These are phyloP conservation scores for Epithele typhae DNA, from an alignment of 768 basidiomycete species.

Conservation along the genomic window DNA sequence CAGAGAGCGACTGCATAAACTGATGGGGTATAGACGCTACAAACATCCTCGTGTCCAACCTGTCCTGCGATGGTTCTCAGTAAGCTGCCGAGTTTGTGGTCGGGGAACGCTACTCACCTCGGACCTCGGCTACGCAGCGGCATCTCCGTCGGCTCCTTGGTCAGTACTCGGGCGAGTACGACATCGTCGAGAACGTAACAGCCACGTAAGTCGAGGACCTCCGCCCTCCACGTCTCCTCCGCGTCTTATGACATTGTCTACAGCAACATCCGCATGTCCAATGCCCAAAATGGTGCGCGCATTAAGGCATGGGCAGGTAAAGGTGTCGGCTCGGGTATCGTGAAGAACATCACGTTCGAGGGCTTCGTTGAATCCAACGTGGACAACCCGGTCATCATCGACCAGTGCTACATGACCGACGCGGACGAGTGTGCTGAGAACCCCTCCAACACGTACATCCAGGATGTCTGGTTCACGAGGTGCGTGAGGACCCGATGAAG, in stretches of 20 bases:
- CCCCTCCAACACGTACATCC: conserved; percentile 51
- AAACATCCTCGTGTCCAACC: conserved; percentile 50
- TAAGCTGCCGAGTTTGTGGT: conserved; percentile 24
- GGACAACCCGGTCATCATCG: conserved; percentile 57
- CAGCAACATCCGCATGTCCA: conserved; percentile 55
- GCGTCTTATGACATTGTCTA: background rate
- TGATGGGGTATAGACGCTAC: conserved; percentile 35
- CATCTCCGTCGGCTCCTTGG: conserved; percentile 61
- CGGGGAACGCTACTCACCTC: background rate
- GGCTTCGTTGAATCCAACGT: conserved; percentile 49
- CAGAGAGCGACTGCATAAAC: conserved; percentile 1
- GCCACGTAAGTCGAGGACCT: conserved; percentile 38
- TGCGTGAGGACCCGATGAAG: conserved; percentile 22
- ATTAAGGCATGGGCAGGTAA: conserved; percentile 67
- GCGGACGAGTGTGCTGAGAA: conserved; percentile 46
- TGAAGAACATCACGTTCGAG: conserved; percentile 52
- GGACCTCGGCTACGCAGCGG: too few species aligned
- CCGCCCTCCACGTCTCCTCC: background rate
- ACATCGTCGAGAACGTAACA: conserved; percentile 59
- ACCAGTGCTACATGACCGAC: conserved; percentile 50
- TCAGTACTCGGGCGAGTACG: conserved; percentile 43
- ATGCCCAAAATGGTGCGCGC: conserved; percentile 61
- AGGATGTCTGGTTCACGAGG: conserved; percentile 55
- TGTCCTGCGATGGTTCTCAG: conserved; percentile 59
- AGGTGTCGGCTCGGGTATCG: conserved; percentile 53